Evolutionary conservation across 2,329 filamentous ascomycete genomes (phyloP).

Genomic region (Paecilomyces dactylethromorphus): DNA sequence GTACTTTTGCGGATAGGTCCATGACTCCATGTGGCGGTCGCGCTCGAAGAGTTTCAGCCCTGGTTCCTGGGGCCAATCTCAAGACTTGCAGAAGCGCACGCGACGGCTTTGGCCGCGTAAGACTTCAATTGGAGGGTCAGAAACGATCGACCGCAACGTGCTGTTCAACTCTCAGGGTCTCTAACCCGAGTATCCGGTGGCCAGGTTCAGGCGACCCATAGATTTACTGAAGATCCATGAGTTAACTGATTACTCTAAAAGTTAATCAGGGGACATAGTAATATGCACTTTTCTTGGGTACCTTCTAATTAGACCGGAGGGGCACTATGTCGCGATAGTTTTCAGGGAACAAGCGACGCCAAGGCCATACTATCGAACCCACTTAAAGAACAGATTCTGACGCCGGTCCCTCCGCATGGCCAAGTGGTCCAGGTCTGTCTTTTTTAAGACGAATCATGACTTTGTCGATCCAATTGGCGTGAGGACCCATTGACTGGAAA

Average conservation of each 20-base stretch:
- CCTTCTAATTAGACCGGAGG: background rate
- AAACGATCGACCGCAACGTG: background rate
- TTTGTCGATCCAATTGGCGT: background rate
- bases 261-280: background rate
- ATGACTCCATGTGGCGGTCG: background rate
- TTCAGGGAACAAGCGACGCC: background rate
- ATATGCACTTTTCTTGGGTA: too few relatives aligned
- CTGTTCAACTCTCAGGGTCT: background rate
- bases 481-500: background rate
- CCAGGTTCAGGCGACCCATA: too few relatives aligned
- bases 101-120: background rate
- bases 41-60: background rate
- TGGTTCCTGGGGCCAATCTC: background rate
- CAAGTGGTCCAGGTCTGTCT: background rate
- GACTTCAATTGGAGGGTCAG: background rate
- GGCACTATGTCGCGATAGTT: background rate
- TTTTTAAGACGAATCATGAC: background rate
- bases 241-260: background rate
- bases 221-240: too few relatives aligned
- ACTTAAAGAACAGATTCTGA: background rate
- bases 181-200: background rate
- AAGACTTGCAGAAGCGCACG: background rate
- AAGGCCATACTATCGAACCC: background rate
- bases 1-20: background rate
- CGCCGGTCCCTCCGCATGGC: background rate